phyloP scores from a whole-genome alignment of 768 basidiomycete species.

The Krasilnikovozyma curviuscula region DNA sequence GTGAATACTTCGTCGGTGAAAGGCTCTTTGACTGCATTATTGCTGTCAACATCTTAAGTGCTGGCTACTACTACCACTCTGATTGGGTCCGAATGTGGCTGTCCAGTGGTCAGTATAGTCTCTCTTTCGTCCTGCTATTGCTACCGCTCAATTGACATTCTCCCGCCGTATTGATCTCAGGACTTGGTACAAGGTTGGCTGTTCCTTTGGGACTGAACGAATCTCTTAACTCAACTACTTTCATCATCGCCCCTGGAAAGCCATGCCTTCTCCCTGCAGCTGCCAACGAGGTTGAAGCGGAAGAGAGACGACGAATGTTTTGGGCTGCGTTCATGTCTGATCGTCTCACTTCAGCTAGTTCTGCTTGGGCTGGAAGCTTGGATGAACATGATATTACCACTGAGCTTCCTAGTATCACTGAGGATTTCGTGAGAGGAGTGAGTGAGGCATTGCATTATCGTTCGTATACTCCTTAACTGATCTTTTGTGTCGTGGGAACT shows the following conservation, averaged over 20 bases:
- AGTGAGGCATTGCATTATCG: neutral
- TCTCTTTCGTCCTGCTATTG: no score
- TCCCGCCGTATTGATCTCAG: no score
- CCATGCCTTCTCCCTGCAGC: conserved; percentile 1
- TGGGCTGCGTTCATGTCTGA: conserved; percentile 8
- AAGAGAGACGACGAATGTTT: conserved; percentile 3
- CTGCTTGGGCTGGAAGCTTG: conserved; percentile 7
- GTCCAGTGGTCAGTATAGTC: no score
- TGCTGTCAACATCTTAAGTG: no score
- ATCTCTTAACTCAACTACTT: neutral
- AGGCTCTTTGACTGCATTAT: conserved; percentile 5
- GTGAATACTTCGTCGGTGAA: neutral
- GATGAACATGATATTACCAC: conserved; percentile 6
- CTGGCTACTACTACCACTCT: no score
- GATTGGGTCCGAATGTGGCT: no score
- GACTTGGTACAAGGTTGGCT: neutral
- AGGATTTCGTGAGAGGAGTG: neutral
- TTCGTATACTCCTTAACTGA: neutral
- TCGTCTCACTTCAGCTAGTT: neutral
- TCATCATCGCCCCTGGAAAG: conserved; percentile 5
- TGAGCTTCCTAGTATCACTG: neutral
- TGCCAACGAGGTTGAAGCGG: conserved; percentile 4
- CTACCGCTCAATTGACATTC: no score
- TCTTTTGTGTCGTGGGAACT: neutral
- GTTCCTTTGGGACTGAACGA: conserved; percentile 7